Evolutionary conservation across 148 eudicot species (phyloP).

Genomic region (Silene uniflora): DNA sequence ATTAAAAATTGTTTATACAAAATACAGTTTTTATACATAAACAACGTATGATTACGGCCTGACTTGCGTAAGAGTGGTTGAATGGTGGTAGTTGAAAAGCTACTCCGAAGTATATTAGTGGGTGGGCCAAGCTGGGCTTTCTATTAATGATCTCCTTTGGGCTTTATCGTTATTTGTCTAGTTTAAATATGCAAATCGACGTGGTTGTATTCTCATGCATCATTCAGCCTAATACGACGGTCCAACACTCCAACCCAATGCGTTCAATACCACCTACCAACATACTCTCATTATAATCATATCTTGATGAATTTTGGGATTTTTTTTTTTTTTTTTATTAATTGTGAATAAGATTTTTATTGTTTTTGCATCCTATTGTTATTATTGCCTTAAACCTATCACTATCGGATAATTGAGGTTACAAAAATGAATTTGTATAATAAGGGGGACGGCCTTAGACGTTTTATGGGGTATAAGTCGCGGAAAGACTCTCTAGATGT

Average conservation of each 20-base stretch:
- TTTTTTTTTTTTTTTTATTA: too few species aligned
- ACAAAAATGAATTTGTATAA: too few species aligned
- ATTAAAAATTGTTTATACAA: background rate
- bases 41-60: background rate
- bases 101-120: background rate
- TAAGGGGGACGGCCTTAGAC: too few species aligned
- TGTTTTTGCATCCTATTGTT: too few species aligned
- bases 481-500: too few species aligned
- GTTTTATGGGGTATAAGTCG: too few species aligned
- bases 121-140: constrained; percentile 22
- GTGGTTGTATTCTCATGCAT: background rate
- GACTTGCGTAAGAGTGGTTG: background rate
- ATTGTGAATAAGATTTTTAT: too few species aligned
- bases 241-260: background rate
- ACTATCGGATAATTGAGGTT: too few species aligned
- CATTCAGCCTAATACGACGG: background rate
- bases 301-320: too few species aligned
- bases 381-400: too few species aligned
- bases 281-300: background rate
- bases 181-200: background rate
- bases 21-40: background rate
- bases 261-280: background rate
- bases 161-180: background rate
- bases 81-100: constrained; percentile 10
- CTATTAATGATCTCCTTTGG: background rate